These are phyloP conservation scores for Rosa rugosa DNA, from an alignment of 306 rosid species.

Conservation along the genomic window DNA sequence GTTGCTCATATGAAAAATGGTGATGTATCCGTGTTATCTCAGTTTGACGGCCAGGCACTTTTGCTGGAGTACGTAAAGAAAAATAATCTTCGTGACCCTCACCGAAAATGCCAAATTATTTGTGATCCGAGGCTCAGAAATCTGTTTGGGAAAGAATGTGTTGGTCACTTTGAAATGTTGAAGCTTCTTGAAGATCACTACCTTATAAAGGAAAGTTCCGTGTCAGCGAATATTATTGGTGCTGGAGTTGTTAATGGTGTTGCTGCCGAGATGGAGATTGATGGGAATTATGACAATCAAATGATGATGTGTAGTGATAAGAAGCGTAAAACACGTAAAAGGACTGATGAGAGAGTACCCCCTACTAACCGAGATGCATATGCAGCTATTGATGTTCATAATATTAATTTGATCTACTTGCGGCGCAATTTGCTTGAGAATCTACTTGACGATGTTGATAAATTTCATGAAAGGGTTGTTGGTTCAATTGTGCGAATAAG, in stretches of 20 bases:
- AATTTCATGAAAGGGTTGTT: constrained; percentile 62
- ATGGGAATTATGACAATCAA: constrained; percentile 39
- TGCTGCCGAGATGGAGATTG: constrained; percentile 51
- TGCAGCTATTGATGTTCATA: constrained; percentile 83
- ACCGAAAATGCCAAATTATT: constrained; percentile 59
- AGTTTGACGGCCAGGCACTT: constrained; percentile 65
- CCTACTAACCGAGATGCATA: constrained; percentile 52
- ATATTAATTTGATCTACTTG: constrained; percentile 77
- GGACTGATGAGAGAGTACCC: constrained; percentile 40
- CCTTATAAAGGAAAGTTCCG: constrained; percentile 44
- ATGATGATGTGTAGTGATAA: constrained; percentile 44
- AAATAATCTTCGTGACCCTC: constrained; percentile 83
- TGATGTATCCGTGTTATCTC: constrained; percentile 59
- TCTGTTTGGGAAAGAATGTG: constrained; percentile 70
- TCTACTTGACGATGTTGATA: constrained; percentile 60
- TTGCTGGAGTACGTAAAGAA: constrained; percentile 69
- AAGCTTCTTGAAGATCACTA: constrained; percentile 85
- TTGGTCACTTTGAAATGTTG: constrained; percentile 77
- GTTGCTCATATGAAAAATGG: constrained; percentile 89
- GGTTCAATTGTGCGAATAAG: constrained; percentile 91
- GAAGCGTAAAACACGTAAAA: constrained; percentile 48
- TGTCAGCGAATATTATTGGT: constrained; percentile 34
- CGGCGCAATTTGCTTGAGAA: constrained; percentile 65
- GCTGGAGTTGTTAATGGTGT: constrained; percentile 41
- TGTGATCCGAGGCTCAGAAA: constrained; percentile 75